These are phyloP conservation scores for Flaveria sonorensis DNA, from an alignment of 129 eudicot species.

Conservation along the genomic window DNA sequence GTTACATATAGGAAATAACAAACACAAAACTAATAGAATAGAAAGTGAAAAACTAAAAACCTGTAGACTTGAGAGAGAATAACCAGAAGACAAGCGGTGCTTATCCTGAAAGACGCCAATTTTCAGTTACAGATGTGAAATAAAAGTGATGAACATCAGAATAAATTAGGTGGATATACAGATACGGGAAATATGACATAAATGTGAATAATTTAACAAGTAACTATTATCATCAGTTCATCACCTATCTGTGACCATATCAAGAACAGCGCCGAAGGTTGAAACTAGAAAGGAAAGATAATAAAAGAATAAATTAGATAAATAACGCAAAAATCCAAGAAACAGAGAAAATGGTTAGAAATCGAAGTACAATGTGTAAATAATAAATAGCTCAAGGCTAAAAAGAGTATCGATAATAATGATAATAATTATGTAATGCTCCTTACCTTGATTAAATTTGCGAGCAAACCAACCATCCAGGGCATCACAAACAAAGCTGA, in stretches of 20 bases:
- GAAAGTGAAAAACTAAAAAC: slow-evolving; percentile 27
- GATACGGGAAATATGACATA: slow-evolving; percentile 1
- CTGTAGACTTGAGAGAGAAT: slow-evolving; percentile 94
- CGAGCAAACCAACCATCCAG: slow-evolving; percentile 99
- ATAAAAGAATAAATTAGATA: slow-evolving; percentile 23
- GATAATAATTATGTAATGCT: slow-evolving; percentile 10
- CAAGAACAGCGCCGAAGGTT: slow-evolving; percentile 94
- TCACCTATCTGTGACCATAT: slow-evolving; percentile 97
- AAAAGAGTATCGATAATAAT: background rate
- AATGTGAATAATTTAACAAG: background rate
- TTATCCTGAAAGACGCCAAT: slow-evolving; percentile 63
- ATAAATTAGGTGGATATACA: slow-evolving; percentile 12
- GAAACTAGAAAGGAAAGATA: slow-evolving; percentile 56
- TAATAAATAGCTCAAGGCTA: background rate
- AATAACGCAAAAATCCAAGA: background rate
- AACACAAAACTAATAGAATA: background rate
- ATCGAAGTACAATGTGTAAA: background rate
- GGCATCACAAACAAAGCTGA: slow-evolving; percentile 96
- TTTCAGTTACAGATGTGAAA: slow-evolving; percentile 17
- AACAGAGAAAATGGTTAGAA: slow-evolving; percentile 9
- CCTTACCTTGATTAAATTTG: slow-evolving; percentile 89
- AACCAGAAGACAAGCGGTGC: slow-evolving; percentile 92
- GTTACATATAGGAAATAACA: background rate
- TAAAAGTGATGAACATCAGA: slow-evolving; percentile 2
- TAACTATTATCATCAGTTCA: slow-evolving; percentile 39